Base-by-base conservation (phyloP, 495 filamentous ascomycete genomes). In the Penicillium psychrofluorescens region DNA sequence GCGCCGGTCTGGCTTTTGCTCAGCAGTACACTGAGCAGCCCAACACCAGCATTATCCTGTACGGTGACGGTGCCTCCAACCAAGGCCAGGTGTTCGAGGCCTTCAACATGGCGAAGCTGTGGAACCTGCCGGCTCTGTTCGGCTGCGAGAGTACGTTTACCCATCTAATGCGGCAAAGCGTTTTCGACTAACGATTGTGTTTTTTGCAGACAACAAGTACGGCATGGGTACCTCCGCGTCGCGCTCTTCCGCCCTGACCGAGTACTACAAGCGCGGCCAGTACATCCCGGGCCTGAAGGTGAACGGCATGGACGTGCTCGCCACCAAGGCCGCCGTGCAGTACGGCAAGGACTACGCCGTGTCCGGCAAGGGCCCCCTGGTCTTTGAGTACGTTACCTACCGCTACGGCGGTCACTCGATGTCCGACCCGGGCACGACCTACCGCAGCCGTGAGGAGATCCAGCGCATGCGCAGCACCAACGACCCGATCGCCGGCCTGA, bases 231-330 rank as follows among this genome's bases (percentile, higher is more conserved):
- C 92, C 40, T 88, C 92, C 43, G 92, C 92, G 49, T 85, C 86
- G 62, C 89, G 92, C 56, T 85, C 92, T 51, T 86, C 91, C 50
- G 92, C 92, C 51, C 71, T 95, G 54, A 96, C 92, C 61, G 94
- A 98, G 67, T 98, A 98, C 85, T 98, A 98, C 83, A 96, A 97
- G 81, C 94, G 92, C 71, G 92, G 92, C 50, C 92, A 98, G 75
- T 98, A 97, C 77, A 98, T 98, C 58, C 92, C 92, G 47, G 92
- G 92, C 72, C 81, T 98, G 46, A 98, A 97, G 77, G 88, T 98
- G 64, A 98, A 98, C 74, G 92, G 88, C 66, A 98, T 98, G 92
- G 92, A 98, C 66, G 88, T 96, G 55, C 87, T 98, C 41, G 92
- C 92, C 51, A 92, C 95, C 65, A 95, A 95, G 80, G 87, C 90